Evolutionary conservation across 225 moss, liverwort and hornwort species (phyloP), one percentile per base, ranked within the genome.

Genomic region (Anthoceros angustus): DNA sequence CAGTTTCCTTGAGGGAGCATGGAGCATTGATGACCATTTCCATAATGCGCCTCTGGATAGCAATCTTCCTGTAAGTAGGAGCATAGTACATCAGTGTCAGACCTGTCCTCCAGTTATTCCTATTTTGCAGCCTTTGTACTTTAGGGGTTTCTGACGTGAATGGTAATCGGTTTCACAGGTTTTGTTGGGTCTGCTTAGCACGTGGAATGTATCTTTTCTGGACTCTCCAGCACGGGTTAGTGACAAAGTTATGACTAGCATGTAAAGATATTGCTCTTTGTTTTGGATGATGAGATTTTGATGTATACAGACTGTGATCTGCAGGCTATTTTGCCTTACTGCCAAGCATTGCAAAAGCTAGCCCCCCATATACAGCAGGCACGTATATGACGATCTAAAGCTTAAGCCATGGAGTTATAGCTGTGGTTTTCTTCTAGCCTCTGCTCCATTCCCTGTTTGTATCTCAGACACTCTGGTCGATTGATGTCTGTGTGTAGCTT

Each of bases 361-460:
- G 84, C 88, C 73, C 95, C 95, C 42, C 92, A 98, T 68, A 92
- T 98, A 70, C 95, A 98, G 66, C 95, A 98, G 80, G 95, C 79
- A 72, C 49, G 75, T 70, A 24, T 25, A 42, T 21, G 5, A n/a
- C 23, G 15, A 6, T 43, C 18, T 16, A 48, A 41, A 18, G 61
- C 24, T 42, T 39, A 18, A 7, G 41, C 1, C 39, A n/a, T n/a
- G 25, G 7, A 65, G 18, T 43, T 38, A 40, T 42, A 12, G 12
- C 41, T 7, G 0, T 39, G 32, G 5, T 66, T 65, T 20, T 41
- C 41, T 41, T 39, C 4, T 32, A 10, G 40, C 9, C 40, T 2
- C n/a, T 7, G 41, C 10, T 39, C 39, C 10, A 11, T 41, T 65
- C 65, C 12, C n/a, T 32, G 41, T n/a, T 8, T 18, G 18, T 10